A percentile compares a stretch with the other conserved stretches of the same genome.
These are phyloP conservation scores for Umbelopsis vinacea DNA, from an alignment of 192 early-diverging fungal genomes.

Conservation along the genomic window DNA sequence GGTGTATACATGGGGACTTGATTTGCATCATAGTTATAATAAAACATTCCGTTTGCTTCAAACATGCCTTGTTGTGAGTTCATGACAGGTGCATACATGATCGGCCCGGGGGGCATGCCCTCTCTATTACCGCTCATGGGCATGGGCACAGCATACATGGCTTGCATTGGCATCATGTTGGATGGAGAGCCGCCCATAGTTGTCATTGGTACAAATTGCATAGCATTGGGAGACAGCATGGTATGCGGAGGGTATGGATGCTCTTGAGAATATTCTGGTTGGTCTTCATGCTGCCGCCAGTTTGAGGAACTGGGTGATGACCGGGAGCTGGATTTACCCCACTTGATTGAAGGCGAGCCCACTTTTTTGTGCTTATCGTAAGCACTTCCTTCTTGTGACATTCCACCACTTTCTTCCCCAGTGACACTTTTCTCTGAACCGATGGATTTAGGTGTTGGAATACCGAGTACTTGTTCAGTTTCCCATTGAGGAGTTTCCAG, in stretches of 20 bases:
- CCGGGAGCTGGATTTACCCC: background rate
- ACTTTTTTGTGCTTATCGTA: background rate
- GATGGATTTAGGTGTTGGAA: conserved; percentile 23
- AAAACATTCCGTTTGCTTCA: conserved; percentile 42
- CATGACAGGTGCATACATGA: conserved; percentile 10
- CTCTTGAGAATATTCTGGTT: background rate
- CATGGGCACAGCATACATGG: conserved; percentile 7
- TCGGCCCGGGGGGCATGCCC: conserved; percentile 7
- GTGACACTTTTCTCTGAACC: conserved; percentile 4
- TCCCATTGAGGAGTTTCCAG: conserved; percentile 21
- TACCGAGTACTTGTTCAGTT: conserved; percentile 27
- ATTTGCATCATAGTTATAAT: conserved; percentile 32
- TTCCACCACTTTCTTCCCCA: background rate
- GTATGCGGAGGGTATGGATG: conserved; percentile 16
- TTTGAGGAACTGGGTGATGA: background rate
- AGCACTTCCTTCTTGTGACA: background rate
- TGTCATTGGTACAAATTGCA: conserved; percentile 9
- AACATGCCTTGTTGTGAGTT: conserved; percentile 19
- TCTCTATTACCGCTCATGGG: background rate
- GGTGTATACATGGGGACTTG: conserved; percentile 18
- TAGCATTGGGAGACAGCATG: conserved; percentile 18
- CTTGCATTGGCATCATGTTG: conserved; percentile 16
- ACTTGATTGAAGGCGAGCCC: background rate
- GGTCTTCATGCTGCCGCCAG: background rate
- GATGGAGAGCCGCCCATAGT: background rate